phyloP scores from a whole-genome alignment of 805 yeast genomes.

The Candida vartiovaarae region DNA sequence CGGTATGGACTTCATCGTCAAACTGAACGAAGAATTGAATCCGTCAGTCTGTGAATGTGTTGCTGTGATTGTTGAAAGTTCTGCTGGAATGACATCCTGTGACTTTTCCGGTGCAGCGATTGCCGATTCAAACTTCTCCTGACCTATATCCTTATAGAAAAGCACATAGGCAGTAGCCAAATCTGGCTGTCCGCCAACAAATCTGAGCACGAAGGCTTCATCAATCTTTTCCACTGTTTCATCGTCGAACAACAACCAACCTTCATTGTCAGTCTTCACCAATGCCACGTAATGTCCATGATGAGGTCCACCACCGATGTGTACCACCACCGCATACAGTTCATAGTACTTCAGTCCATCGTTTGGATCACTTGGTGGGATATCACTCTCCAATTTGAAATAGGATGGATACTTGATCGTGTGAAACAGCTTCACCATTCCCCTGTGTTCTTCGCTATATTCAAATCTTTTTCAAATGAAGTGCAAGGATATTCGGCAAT shows the following conservation, averaged over 20 bases:
- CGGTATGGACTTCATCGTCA: constrained; percentile 7
- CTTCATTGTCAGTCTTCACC: constrained; percentile 66
- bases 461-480: constrained; percentile 91
- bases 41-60: constrained; percentile 2
- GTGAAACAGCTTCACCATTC: constrained; percentile 81
- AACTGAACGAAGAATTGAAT: constrained; percentile 8
- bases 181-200: constrained; percentile 84
- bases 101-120: too few relatives aligned
- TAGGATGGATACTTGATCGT: constrained; percentile 74
- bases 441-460: constrained; percentile 74
- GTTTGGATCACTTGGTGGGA: constrained; percentile 48
- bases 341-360: constrained; percentile 57
- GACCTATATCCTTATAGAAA: constrained; percentile 62
- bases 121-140: constrained; percentile 24
- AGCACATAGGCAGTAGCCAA: constrained; percentile 88
- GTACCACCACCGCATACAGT: constrained; percentile 80
- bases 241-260: constrained; percentile 94
- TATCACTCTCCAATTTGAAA: constrained; percentile 44
- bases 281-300: constrained; percentile 94
- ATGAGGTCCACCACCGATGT: constrained; percentile 95
- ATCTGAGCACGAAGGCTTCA: constrained; percentile 73
- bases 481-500: constrained; percentile 70
- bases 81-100: too few relatives aligned
- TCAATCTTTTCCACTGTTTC: constrained; percentile 88
- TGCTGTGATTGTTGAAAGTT: not conserved